A percentile compares a stretch with the other conserved stretches of the same genome.
phyloP scores from a whole-genome alignment of 805 yeast species.

The Cyberlindnera galapagoensis region DNA sequence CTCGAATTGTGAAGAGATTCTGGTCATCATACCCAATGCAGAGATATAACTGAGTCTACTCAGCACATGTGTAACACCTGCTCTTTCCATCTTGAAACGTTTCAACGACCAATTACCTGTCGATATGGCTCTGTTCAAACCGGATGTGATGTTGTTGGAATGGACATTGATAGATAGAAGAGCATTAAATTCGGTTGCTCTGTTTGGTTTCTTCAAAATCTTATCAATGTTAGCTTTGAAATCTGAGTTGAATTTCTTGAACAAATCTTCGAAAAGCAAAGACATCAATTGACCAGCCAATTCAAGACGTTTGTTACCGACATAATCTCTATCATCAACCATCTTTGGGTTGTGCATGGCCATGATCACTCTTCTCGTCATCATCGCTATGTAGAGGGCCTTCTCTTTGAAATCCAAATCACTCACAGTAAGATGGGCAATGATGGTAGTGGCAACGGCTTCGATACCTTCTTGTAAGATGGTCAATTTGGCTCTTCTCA shows the following conservation, averaged over 20 bases:
- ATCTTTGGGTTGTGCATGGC: conserved; percentile 89
- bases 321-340: conserved; percentile 99
- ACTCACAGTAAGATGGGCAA: conserved; percentile 87
- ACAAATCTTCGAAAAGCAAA: conserved; percentile 88
- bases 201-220: conserved; percentile 85
- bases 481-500: conserved; percentile 82
- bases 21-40: conserved; percentile 98
- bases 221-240: conserved; percentile 94
- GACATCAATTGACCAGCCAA: conserved; percentile 97
- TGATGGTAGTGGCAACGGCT: conserved; percentile 91
- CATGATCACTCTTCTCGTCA: conserved; percentile 95
- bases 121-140: conserved; percentile 92
- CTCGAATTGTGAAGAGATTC: conserved; percentile 98
- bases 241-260: conserved; percentile 92
- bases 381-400: conserved; percentile 88
- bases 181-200: conserved; percentile 95
- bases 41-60: conserved; percentile 88
- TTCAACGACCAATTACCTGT: conserved; percentile 99
- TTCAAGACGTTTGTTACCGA: conserved; percentile 95
- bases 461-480: conserved; percentile 92
- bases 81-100: conserved; percentile 99
- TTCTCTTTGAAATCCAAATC: conserved; percentile 88
- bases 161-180: conserved; percentile 82
- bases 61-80: conserved; percentile 96
- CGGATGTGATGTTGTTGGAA: conserved; percentile 88